Conservation (phyloP, 345 rosid species). For the Linum usitatissimum region DNA sequence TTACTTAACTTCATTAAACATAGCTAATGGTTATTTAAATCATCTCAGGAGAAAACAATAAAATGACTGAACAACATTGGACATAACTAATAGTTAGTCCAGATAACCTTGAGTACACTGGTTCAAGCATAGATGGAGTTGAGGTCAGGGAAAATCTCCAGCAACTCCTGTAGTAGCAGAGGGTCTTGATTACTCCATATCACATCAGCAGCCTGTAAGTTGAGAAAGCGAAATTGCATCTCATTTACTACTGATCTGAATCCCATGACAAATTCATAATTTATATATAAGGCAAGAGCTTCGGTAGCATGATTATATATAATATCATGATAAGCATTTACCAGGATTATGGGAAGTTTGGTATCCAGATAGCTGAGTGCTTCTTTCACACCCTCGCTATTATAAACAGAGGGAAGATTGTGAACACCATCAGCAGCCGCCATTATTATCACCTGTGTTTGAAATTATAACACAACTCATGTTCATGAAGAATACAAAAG, state of each 20-base stretch:
- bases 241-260: background rate
- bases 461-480: background rate
- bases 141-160: constrained; percentile 13
- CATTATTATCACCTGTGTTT: constrained; percentile 14
- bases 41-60: too few relatives aligned
- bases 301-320: too few relatives aligned
- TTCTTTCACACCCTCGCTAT: constrained; percentile 9
- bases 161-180: constrained; percentile 17
- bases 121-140: too few relatives aligned
- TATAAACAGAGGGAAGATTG: constrained; percentile 10
- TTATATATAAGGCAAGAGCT: too few relatives aligned
- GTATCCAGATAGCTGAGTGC: constrained; percentile 17
- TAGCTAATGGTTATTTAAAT: too few relatives aligned
- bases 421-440: constrained; percentile 11
- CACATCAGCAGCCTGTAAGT: constrained; percentile 25
- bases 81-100: too few relatives aligned
- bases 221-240: background rate
- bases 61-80: too few relatives aligned
- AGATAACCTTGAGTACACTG: too few relatives aligned
- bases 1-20: too few relatives aligned
- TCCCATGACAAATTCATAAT: background rate
- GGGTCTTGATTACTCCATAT: constrained; percentile 26
- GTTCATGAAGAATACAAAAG: background rate
- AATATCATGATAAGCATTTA: background rate
- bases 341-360: constrained; percentile 12